Evolutionary conservation across 1,284 basidiomycete species (phyloP), one percentile per base, ranked within the genome.

Genomic region (Irpex sp.): DNA sequence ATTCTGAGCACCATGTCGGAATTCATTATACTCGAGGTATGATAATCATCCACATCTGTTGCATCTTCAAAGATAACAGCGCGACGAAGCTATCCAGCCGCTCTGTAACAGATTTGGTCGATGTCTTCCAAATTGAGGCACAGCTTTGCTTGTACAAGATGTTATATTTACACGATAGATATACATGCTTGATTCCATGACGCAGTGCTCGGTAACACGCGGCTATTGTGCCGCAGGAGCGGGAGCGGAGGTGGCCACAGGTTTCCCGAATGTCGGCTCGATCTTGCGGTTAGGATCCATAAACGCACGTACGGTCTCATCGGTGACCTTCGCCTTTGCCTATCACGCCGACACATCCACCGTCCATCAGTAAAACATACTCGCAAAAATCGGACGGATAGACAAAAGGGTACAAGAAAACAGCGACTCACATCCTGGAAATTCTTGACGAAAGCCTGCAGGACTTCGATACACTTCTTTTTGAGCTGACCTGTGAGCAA

Each of bases 401-500:
- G 51, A 52, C 11, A 47, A 47, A n/a, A 47, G 40, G n/a, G n/a
- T n/a, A 47, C 40, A 47, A 15, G 40, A 6, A 47, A 47, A 47
- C 11, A 56, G 9, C 13, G 21, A 72, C 82, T 59, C 67, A 94
- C 96, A 77, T 92, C 92, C 78, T 99, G 97, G 84, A 99, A 99
- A 0, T 83, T 85, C 59, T 84, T 84, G 36, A 98, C 93, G 65
- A 98, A 93, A 55, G 85, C 79, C 75, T 98, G 96, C 40, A 99
- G 76, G 62, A 91, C 74, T 60, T 86, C 83, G 66, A 99, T 98
- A 74, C 94, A 97, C 74, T 82, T 89, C 26, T 89, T 89, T 81
- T 99, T 99, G 69, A 99, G 81, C 76, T 99, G 90, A 7, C 96
- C 94, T 0, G 96, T 98, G 62, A 97, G 82, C 66, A 99, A 75